Conservation (phyloP, 208 protist genomes). For the Crithidia fasciculata region DNA sequence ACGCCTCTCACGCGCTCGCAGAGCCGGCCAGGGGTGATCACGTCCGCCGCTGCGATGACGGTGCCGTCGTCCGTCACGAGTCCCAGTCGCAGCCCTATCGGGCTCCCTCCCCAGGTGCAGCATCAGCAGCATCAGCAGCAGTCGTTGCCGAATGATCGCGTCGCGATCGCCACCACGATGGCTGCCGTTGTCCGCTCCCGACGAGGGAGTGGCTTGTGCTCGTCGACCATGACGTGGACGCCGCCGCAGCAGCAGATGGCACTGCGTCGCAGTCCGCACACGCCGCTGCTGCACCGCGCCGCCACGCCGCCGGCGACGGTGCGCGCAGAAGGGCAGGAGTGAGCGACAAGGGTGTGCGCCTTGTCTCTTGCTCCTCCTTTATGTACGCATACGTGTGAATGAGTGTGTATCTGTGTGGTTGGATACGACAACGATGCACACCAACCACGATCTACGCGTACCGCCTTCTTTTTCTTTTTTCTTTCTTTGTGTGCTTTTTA, state of each 20-base stretch:
- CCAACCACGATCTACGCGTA: too few species aligned
- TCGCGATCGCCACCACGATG: conserved; percentile 13
- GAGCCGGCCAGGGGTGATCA: conserved; percentile 18
- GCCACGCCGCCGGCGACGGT: background rate
- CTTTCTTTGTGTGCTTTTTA: background rate
- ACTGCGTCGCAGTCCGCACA: conserved; percentile 5
- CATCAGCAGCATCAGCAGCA: conserved; percentile 1
- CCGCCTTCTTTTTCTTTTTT: conserved; percentile 20
- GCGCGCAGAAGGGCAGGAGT: background rate
- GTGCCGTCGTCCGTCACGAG: background rate
- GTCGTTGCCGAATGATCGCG: background rate
- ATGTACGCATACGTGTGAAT: background rate
- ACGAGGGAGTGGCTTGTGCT: conserved; percentile 1
- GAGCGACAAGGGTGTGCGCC: background rate
- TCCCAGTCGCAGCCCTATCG: conserved; percentile 19
- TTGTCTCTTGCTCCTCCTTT: too few species aligned
- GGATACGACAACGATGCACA: too few species aligned
- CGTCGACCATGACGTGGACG: conserved; percentile 11
- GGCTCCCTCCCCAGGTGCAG: conserved; percentile 10
- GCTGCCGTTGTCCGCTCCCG: conserved; percentile 6
- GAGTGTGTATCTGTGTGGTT: background rate
- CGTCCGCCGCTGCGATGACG: background rate
- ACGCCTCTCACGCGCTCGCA: conserved; percentile 29
- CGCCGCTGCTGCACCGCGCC: background rate
- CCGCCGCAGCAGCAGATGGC: conserved; percentile 11